Evolutionary conservation across 2,329 filamentous ascomycete species (phyloP).

Genomic region (Xylogone sp.): DNA sequence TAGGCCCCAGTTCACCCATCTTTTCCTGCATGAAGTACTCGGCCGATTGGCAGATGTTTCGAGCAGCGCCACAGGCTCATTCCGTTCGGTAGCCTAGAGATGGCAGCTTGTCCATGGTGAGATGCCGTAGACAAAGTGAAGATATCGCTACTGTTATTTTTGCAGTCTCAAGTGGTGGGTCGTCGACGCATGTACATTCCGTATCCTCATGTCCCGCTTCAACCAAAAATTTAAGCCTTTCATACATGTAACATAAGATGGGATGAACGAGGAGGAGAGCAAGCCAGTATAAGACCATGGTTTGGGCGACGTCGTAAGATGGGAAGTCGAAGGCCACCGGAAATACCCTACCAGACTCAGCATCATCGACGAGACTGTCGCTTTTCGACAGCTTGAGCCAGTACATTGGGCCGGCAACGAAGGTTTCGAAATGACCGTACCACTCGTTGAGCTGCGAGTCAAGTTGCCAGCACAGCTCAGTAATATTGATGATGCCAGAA

Average conservation of each 20-base stretch:
- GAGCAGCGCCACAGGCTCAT: slow-evolving; percentile 13
- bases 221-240: slow-evolving; percentile 2
- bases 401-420: slow-evolving; percentile 19
- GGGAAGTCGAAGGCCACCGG: slow-evolving; percentile 23
- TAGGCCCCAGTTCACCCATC: not conserved
- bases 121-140: slow-evolving; percentile 4
- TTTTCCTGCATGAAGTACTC: slow-evolving; percentile 23
- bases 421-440: slow-evolving; percentile 16
- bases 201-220: not conserved
- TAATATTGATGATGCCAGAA: slow-evolving; percentile 8
- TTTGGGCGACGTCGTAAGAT: slow-evolving; percentile 18
- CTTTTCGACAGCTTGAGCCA: slow-evolving; percentile 22
- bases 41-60: slow-evolving; percentile 28
- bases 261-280: slow-evolving; percentile 26
- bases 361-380: slow-evolving; percentile 5
- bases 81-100: slow-evolving; percentile 21
- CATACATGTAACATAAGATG: slow-evolving; percentile 26
- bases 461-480: slow-evolving; percentile 22
- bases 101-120: slow-evolving; percentile 11
- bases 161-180: not conserved
- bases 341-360: slow-evolving; percentile 16
- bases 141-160: slow-evolving; percentile 1
- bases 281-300: slow-evolving; percentile 27
- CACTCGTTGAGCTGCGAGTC: slow-evolving; percentile 17
- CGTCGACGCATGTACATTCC: not conserved